A percentile compares a stretch with the other conserved stretches of the same genome.
Evolutionary conservation across 2,329 filamentous ascomycete species (phyloP).

Genomic region (Metarhizium robertsii): DNA sequence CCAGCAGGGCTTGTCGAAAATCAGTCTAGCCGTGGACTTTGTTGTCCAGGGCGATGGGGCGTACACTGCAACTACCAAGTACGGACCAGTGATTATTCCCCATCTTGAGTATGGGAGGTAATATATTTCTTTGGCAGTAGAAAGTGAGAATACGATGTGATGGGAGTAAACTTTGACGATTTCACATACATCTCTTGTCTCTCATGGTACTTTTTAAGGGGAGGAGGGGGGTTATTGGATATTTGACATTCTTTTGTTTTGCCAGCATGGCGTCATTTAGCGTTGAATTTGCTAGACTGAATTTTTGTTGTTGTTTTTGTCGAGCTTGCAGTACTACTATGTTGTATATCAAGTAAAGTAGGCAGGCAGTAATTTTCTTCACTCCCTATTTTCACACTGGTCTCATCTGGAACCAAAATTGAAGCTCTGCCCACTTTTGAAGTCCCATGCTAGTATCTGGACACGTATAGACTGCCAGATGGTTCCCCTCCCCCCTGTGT

Average conservation of each 20-base stretch:
- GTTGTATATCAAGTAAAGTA: neutral
- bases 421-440: too few relatives aligned
- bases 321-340: neutral
- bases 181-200: neutral
- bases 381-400: too few relatives aligned
- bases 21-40: slow-evolving; percentile 91
- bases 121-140: neutral
- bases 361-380: neutral
- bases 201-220: neutral
- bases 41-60: slow-evolving; percentile 88
- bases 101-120: slow-evolving; percentile 62
- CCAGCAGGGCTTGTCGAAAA: slow-evolving; percentile 45
- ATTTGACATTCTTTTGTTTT: neutral
- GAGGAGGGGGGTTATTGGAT: neutral
- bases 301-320: neutral
- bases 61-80: slow-evolving; percentile 80
- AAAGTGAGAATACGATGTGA: neutral
- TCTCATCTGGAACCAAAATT: too few relatives aligned
- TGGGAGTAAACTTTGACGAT: neutral
- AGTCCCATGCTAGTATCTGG: neutral
- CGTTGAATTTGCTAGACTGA: neutral
- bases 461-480: too few relatives aligned
- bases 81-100: slow-evolving; percentile 91
- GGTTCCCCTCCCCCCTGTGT: neutral
- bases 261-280: neutral